Base-by-base conservation (phyloP, 1,139 yeast species). In the Yamadazyma buinensis region DNA sequence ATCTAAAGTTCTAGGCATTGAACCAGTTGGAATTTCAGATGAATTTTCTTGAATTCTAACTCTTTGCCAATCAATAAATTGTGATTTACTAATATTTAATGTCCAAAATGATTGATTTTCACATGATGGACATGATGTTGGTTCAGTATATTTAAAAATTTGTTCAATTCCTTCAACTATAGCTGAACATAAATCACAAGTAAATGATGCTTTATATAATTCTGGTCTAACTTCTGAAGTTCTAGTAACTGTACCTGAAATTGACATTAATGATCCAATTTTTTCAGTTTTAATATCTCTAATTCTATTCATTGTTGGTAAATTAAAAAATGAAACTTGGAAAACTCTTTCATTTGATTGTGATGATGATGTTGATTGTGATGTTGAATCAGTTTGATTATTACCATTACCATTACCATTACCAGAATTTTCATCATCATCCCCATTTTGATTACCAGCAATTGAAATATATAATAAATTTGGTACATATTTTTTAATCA, bases 191-290 rank as follows among this genome's bases (percentile, higher is more conserved):
- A 79, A 69, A 49, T 87, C 95, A 66, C 99, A 92, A 2, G 88
- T 79, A 57, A 92, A 92, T 17, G 94, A 76, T 6, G 90, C 99
- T 41, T 74, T 77, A 64, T 74, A 87, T 40, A 92, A 71, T 57
- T 94, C 99, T 0, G 99, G 99, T 41, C 98, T 78, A 12, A 94
- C 97, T 62, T 94, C 98, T 21, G 95, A 84, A 1, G 98, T 88
- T 57, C 98, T 75, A 1, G 98, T 92, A 3, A 94, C 96, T 0
- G 99, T 94, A 33, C 98, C 99, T 25, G 94, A 81, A 24, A 92
- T 84, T 10, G 95, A 72, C 67, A 87, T 73, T 42, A 92, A 70
- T 7, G 85, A 72, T 13, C 98, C 99, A 41, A 92, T 84, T 47
- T 83, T 83, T 48, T 86, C 95, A 2, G 97, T 85, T 49, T 94